These are phyloP conservation scores for Agaricus blazei DNA, from an alignment of 768 basidiomycete species.

Conservation along the genomic window DNA sequence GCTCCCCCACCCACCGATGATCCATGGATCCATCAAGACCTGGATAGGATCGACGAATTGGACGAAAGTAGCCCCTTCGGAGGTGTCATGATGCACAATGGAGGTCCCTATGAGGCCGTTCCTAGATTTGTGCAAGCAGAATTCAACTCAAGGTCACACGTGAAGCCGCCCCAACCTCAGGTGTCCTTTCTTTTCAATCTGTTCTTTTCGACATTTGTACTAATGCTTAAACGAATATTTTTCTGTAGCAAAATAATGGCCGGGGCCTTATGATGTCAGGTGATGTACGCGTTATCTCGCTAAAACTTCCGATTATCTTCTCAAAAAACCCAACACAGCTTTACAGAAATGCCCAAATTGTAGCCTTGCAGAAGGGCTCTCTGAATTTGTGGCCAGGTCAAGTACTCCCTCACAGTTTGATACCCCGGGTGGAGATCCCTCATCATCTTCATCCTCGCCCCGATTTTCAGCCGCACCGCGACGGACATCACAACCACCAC, in stretches of 20 bases:
- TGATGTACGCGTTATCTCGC: slow-evolving; percentile 6
- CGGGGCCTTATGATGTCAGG: background rate
- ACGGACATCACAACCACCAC: slow-evolving; percentile 4
- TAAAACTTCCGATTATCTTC: background rate
- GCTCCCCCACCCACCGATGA: slow-evolving; percentile 14
- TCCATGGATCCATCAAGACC: slow-evolving; percentile 20
- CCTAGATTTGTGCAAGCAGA: slow-evolving; percentile 25
- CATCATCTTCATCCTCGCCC: slow-evolving; percentile 7
- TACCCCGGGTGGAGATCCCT: background rate
- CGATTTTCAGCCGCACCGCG: slow-evolving; percentile 6
- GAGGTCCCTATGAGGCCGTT: slow-evolving; percentile 71
- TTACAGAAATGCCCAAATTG: slow-evolving; percentile 25
- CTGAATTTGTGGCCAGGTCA: slow-evolving; percentile 53
- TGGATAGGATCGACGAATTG: slow-evolving; percentile 75
- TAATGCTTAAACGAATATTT: background rate
- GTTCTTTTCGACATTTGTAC: too few species aligned
- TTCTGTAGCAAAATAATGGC: background rate
- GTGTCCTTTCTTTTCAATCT: background rate
- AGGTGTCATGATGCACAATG: slow-evolving; percentile 50
- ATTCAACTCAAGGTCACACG: slow-evolving; percentile 10
- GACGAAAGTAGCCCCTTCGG: slow-evolving; percentile 75
- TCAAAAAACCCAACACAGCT: slow-evolving; percentile 15
- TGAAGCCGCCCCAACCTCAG: background rate
- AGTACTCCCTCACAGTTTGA: slow-evolving; percentile 39
- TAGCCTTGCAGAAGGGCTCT: slow-evolving; percentile 28